Percentiles rank a stretch among this genome's conserved stretches.
These are phyloP conservation scores for Diplogelasinospora grovesii DNA, from an alignment of 495 filamentous ascomycete genomes.

Conservation along the genomic window DNA sequence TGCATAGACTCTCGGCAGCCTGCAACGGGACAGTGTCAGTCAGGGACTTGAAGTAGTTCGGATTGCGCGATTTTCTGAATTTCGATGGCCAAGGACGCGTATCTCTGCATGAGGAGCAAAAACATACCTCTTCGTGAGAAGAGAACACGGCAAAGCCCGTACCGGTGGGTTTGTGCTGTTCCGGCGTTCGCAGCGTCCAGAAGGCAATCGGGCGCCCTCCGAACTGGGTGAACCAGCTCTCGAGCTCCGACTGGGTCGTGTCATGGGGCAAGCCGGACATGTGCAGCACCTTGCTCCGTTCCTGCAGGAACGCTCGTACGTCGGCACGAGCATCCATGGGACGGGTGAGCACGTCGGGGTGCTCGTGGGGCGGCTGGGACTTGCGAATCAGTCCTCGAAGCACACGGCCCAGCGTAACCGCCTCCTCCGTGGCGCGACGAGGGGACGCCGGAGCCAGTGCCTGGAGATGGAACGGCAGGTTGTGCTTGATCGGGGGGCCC, in stretches of 20 bases:
- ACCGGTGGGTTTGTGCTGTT: constrained; percentile 97
- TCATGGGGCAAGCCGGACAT: constrained; percentile 96
- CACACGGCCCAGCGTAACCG: constrained; percentile 86
- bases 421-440: constrained; percentile 94
- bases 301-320: constrained; percentile 89
- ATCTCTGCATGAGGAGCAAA: constrained; percentile 1
- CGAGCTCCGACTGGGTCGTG: constrained; percentile 94
- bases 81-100: too few species aligned
- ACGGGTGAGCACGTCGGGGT: constrained; percentile 85
- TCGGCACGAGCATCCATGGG: constrained; percentile 97
- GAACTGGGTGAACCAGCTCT: constrained; percentile 99
- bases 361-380: constrained; percentile 87
- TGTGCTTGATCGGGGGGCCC: constrained; percentile 97
- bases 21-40: constrained; percentile 26
- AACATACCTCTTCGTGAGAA: constrained; percentile 94
- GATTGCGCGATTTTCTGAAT: background rate
- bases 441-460: constrained; percentile 95
- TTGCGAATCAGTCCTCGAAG: constrained; percentile 88
- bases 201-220: constrained; percentile 98
- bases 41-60: constrained; percentile 1
- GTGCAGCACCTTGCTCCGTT: constrained; percentile 95
- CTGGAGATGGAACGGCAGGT: constrained; percentile 95
- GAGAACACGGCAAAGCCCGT: constrained; percentile 98
- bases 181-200: constrained; percentile 95
- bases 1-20: constrained; percentile 94